Evolutionary conservation across 495 filamentous ascomycete genomes (phyloP).

Genomic region (Penicillium verhagenii): DNA sequence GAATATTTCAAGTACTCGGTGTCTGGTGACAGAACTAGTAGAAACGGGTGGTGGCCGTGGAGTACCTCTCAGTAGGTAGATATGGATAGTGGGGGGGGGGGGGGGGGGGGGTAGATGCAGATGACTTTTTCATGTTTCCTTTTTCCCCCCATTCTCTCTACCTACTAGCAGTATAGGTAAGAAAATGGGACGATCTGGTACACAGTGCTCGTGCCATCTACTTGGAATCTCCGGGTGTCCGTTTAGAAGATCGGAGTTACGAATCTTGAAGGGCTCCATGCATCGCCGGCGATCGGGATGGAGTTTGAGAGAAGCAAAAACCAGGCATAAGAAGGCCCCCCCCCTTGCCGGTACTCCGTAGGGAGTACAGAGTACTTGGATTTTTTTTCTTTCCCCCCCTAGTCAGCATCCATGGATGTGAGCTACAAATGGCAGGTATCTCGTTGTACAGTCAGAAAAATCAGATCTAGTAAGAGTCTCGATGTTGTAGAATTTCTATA

Average conservation of each 20-base stretch:
- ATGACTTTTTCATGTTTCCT: not conserved
- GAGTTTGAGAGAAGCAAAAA: not conserved
- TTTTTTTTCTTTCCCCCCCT: too few relatives aligned
- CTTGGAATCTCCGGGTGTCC: not conserved
- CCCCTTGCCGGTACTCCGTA: too few relatives aligned
- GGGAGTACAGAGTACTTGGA: too few relatives aligned
- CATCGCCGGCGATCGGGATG: not conserved
- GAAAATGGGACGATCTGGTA: too few relatives aligned
- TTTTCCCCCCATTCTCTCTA: too few relatives aligned
- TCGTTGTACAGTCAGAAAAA: not conserved
- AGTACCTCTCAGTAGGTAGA: too few relatives aligned
- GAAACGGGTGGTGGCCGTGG: too few relatives aligned
- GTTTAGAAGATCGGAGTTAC: not conserved
- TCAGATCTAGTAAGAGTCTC: not conserved
- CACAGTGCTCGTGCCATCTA: too few relatives aligned
- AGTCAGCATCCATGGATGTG: too few relatives aligned
- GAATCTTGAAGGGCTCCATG: not conserved
- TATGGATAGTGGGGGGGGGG: too few relatives aligned
- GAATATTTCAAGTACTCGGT: not conserved
- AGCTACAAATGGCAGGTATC: not conserved
- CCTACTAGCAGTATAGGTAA: too few relatives aligned
- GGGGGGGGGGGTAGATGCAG: not conserved
- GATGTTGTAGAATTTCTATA: not conserved
- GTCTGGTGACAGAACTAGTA: not conserved
- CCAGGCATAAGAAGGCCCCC: too few relatives aligned